Evolutionary conservation across 1,139 yeast species (phyloP).

Genomic region (Lodderomyces jiufengensis): DNA sequence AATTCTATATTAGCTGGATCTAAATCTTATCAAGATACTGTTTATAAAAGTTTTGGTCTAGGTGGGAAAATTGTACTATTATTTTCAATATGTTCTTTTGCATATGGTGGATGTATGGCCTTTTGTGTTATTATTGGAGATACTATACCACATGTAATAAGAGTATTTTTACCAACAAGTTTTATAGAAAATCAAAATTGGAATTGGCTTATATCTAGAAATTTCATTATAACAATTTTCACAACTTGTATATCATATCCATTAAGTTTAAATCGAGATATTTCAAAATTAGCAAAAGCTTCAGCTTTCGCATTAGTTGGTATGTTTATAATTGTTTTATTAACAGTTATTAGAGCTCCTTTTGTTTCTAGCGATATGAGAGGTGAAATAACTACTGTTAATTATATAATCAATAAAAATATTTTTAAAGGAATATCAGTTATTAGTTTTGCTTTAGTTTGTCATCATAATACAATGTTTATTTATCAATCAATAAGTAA

Average conservation of each 20-base stretch:
- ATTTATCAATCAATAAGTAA: constrained; percentile 78
- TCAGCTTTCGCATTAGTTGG: constrained; percentile 82
- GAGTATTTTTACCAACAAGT: constrained; percentile 58
- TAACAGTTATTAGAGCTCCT: constrained; percentile 77
- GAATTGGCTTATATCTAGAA: constrained; percentile 59
- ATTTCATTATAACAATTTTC: constrained; percentile 63
- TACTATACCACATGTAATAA: constrained; percentile 85
- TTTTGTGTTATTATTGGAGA: constrained; percentile 94
- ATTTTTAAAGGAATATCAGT: constrained; percentile 88
- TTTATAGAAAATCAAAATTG: constrained; percentile 34
- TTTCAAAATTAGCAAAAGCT: constrained; percentile 83
- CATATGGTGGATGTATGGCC: constrained; percentile 93
- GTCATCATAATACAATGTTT: constrained; percentile 90
- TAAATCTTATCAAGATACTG: constrained; percentile 83
- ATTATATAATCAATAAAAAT: constrained; percentile 59
- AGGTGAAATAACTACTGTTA: constrained; percentile 42
- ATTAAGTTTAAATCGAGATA: constrained; percentile 73
- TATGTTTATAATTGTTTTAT: constrained; percentile 72
- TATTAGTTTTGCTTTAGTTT: constrained; percentile 87
- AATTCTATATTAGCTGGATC: constrained; percentile 78
- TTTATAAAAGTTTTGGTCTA: constrained; percentile 71
- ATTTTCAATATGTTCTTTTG: constrained; percentile 80
- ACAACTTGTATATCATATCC: constrained; percentile 80
- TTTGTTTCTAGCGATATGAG: constrained; percentile 44
- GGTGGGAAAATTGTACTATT: constrained; percentile 66